Base-by-base conservation (phyloP, 257 asterid species). In the Mitragyna speciosa region DNA sequence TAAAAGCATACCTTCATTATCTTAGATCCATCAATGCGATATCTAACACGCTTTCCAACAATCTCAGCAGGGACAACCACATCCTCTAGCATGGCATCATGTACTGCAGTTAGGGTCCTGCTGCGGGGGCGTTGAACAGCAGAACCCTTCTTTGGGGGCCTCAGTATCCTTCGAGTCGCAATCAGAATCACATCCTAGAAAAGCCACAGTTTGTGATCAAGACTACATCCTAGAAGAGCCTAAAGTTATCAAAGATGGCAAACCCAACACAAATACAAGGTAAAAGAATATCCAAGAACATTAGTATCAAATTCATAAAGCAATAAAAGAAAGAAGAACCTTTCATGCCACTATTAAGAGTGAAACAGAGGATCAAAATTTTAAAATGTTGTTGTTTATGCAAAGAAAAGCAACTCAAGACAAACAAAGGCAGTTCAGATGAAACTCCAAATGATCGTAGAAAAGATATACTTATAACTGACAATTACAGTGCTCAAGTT, bases 81-180 rank as follows among this genome's bases (percentile, higher is more conserved):
- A 68, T 94, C 98, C 91, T 94, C 98, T 12, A 94, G 91, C 78
- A 92, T 82, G 45, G 96, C 97, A 16, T 94, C 98, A 72, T 94
- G 98, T 59, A 94, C 98, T 17, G 96, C 80, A 59, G 97, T 94
- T 28, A 94, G 94, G n/a, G 96, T 94, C 66, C 98, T 92, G 79
- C 90, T 79, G 74, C 98, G 89, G 22, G 98, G 98, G 47, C 97
- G 84, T 74, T 92, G 96, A 59, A 72, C 93, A 77, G 98, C 98
- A 73, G 97, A 91, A 56, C 98, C 97, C 80, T 91, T 94, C 95
- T 91, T 94, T 2, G 97, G 98, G 65, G 97, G 97, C 85, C 96
- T 91, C 74, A 90, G 70, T 33, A 90, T 91, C 91, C 98, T 94
- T 75, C 98, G 76, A 64, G 97, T 90, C 1, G 95, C 94, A 85